Evolutionary conservation across 148 eudicot genomes (phyloP), one percentile per base, ranked within the genome.

Genomic region (Persicaria maculosa): DNA sequence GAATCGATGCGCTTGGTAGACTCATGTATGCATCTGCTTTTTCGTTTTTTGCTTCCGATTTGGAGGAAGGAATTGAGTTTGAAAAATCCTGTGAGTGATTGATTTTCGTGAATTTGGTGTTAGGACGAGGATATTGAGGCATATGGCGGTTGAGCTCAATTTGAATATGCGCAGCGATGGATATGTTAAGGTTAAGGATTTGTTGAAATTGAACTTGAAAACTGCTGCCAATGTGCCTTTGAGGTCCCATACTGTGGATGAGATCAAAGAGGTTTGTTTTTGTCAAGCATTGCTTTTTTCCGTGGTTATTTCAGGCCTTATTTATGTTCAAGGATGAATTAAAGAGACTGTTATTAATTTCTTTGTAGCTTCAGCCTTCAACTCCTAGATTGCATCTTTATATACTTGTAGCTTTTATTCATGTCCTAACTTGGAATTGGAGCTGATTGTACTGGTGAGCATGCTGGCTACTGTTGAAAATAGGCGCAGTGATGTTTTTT

Each of bases 151-250:
- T 58, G 92, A 92, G 81, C 74, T 92, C 81, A 90, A 84, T 72
- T 84, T 95, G 82, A 80, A 89, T 74, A 92, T 95, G 85, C 88
- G 96, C 74, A 79, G 73, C 83, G 97, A 95, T 82, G 99, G 99
- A 54, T 95, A 87, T 82, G 91, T 92, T 22, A 92, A 71, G 83
- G 97, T 95, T 71, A 82, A 82, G 76, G 99, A 92, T 74, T 74
- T 95, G 62, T 75, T 95, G 71, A 82, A 79, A 85, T 81, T 95
- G 58, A 82, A 92, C 73, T 47, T 90, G 76, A 87, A 87, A 72
- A 90, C 89, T 46, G 79, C 81, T 69, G 96, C 96, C 44, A 84
- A 92, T 78, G 68, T 92, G 65, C 91, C 99, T 20, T 74, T 95
- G 36, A 75, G 82, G 36, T 85, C 87, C 9, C 99, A 95, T 78